A percentile compares a stretch with the other conserved stretches of the same genome.
Evolutionary conservation across 1,139 yeast genomes (phyloP).

Genomic region (Protomyces arabidopsidicola): DNA sequence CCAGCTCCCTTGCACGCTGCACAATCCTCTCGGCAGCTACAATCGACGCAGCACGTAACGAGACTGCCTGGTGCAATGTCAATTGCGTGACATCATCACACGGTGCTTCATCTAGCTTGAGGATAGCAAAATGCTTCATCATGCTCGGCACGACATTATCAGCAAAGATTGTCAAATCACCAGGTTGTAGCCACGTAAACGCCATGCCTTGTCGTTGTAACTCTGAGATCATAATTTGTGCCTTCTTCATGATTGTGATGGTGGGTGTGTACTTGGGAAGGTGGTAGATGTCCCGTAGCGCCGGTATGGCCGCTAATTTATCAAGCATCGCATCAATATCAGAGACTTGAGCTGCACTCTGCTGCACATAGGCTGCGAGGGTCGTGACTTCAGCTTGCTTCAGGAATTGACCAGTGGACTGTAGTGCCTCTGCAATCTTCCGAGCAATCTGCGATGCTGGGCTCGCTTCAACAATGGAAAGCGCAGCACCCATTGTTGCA

Average conservation of each 20-base stretch:
- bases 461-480: not conserved
- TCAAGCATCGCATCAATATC: constrained; percentile 5
- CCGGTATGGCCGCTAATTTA: constrained; percentile 3
- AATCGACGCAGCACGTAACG: constrained; percentile 20
- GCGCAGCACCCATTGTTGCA: not conserved
- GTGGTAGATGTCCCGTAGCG: not conserved
- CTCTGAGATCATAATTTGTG: constrained; percentile 23
- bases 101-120: not conserved
- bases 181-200: constrained; percentile 3
- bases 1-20: not conserved
- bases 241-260: constrained; percentile 12
- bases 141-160: constrained; percentile 23
- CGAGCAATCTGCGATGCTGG: constrained; percentile 10
- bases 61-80: constrained; percentile 1
- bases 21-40: constrained; percentile 12
- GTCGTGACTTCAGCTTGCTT: not conserved
- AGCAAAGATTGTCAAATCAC: constrained; percentile 14
- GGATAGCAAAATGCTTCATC: constrained; percentile 13
- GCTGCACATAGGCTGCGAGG: constrained; percentile 1
- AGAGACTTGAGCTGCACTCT: not conserved
- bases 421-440: constrained; percentile 7
- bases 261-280: not conserved
- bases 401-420: constrained; percentile 1
- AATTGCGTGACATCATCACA: not conserved
- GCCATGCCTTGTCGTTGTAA: constrained; percentile 8